Evolutionary conservation across 805 yeast genomes (phyloP), one percentile per base, ranked within the genome.

Genomic region (Lipomyces sp.): DNA sequence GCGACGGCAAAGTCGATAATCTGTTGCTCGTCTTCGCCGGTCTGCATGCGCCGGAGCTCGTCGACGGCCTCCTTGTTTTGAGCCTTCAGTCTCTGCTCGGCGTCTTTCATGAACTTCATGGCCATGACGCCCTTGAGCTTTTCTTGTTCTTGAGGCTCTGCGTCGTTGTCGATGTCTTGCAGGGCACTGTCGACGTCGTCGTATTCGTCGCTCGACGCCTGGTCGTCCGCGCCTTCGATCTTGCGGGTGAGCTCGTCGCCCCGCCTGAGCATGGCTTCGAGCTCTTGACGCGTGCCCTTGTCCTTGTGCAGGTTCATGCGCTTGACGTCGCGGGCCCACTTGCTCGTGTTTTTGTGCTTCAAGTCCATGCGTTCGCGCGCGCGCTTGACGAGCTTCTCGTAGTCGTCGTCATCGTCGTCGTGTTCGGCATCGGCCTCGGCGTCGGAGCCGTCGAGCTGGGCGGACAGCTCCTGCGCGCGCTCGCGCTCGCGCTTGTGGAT

Each of bases 101-200:
- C 98, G 53, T 84, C 84, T 59, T 77, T 83, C 98, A 91, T 91
- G 68, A 91, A 91, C 59, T 90, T 95, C 98, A 93, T 93, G 43
- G 82, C 84, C 77, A 91, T 70, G 19, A 91, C 83, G 48, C 98
- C 97, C 67, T 90, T 91, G 2, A 40, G 46, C n/a, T 35, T 28
- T 32, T 34, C 24, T 10, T 18, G n/a, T 6, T 43, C 18, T 6
- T 14, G 19, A 1, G 58, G 52, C 2, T 65, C 64, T 13, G 62
- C 70, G 10, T 68, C 75, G 10, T 58, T 71, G 13, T 65, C 65
- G 6, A 66, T 71, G 59, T 81, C 83, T 65, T 60, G 65, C 38
- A 60, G 63, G 41, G 63, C 70, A 10, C 68, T 75, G 8, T 59
- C 71, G 11, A 65, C 65, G 7, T 67, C 71, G 59, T 81, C 83